Conservation (phyloP, 805 yeast species). For the Yarrowia sp. region DNA sequence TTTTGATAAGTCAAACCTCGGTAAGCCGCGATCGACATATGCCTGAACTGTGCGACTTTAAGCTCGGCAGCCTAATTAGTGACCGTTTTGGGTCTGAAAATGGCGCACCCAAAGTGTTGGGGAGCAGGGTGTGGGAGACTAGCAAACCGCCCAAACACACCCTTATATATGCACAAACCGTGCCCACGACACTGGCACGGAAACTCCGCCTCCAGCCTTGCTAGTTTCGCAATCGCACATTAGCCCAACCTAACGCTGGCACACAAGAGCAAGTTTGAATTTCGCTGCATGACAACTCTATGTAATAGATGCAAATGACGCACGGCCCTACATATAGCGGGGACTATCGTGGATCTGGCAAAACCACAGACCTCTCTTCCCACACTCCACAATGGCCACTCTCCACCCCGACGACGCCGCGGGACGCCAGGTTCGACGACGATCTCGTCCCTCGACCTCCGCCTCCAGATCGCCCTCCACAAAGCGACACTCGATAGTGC, state of each 20-base stretch:
- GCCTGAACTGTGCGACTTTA: background rate
- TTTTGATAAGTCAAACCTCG: constrained; percentile 11
- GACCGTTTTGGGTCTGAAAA: background rate
- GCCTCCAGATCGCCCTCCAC: constrained; percentile 18
- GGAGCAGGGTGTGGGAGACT: too few relatives aligned
- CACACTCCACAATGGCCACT: background rate
- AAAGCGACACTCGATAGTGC: constrained; percentile 1
- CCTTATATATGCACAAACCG: too few relatives aligned
- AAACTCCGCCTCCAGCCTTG: too few relatives aligned
- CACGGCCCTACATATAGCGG: constrained; percentile 19
- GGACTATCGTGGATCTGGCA: background rate
- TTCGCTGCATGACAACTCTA: background rate
- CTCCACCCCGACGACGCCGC: constrained; percentile 1
- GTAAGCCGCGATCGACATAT: background rate
- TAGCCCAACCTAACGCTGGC: too few relatives aligned
- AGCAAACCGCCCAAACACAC: too few relatives aligned
- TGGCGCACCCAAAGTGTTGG: background rate
- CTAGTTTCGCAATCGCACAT: too few relatives aligned
- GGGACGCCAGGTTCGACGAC: background rate
- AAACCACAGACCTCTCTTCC: background rate
- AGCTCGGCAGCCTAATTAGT: background rate
- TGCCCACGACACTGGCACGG: too few relatives aligned
- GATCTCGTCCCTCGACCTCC: background rate
- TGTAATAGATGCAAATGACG: constrained; percentile 1
- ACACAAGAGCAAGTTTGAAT: background rate